Percentiles rank a stretch among this genome's conserved stretches.
These are phyloP conservation scores for Aspergillus unguis DNA, from an alignment of 2,329 filamentous ascomycete genomes.

Conservation along the genomic window DNA sequence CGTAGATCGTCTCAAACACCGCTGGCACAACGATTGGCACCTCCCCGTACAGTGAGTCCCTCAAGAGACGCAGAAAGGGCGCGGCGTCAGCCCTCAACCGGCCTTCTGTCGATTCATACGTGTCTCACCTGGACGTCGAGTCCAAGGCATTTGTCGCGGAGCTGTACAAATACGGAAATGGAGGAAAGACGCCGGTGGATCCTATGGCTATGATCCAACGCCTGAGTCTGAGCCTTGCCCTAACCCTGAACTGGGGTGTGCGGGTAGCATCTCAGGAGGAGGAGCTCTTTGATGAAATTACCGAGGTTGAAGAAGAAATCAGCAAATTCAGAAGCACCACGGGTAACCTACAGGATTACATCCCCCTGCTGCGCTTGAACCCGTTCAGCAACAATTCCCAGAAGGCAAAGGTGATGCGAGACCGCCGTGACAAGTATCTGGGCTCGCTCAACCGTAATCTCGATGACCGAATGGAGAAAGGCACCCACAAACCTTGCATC, in stretches of 20 bases:
- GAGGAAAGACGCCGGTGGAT: slow-evolving; percentile 55
- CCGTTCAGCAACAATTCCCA: slow-evolving; percentile 59
- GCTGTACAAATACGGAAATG: slow-evolving; percentile 55
- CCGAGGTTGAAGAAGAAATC: slow-evolving; percentile 69
- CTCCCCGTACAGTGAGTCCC: slow-evolving; percentile 62
- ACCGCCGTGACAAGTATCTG: slow-evolving; percentile 60
- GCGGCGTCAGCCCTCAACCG: slow-evolving; percentile 64
- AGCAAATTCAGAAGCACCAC: slow-evolving; percentile 72
- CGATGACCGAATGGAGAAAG: slow-evolving; percentile 59
- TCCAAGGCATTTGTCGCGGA: slow-evolving; percentile 62
- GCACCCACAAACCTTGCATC: slow-evolving; percentile 62
- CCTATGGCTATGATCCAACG: slow-evolving; percentile 68
- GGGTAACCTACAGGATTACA: slow-evolving; percentile 77
- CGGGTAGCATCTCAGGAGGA: slow-evolving; percentile 59
- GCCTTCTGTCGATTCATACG: slow-evolving; percentile 61
- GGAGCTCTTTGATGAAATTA: slow-evolving; percentile 67
- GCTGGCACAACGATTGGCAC: slow-evolving; percentile 67
- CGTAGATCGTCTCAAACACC: slow-evolving; percentile 60
- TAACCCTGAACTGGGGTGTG: slow-evolving; percentile 66
- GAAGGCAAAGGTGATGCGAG: slow-evolving; percentile 59
- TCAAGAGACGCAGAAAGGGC: slow-evolving; percentile 63
- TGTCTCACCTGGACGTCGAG: slow-evolving; percentile 61
- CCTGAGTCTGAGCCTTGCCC: slow-evolving; percentile 58
- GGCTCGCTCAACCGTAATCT: slow-evolving; percentile 56
- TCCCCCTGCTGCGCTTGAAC: slow-evolving; percentile 67